Evolutionary conservation across 2,329 filamentous ascomycete genomes (phyloP).

Genomic region (Claviceps humidiphila): DNA sequence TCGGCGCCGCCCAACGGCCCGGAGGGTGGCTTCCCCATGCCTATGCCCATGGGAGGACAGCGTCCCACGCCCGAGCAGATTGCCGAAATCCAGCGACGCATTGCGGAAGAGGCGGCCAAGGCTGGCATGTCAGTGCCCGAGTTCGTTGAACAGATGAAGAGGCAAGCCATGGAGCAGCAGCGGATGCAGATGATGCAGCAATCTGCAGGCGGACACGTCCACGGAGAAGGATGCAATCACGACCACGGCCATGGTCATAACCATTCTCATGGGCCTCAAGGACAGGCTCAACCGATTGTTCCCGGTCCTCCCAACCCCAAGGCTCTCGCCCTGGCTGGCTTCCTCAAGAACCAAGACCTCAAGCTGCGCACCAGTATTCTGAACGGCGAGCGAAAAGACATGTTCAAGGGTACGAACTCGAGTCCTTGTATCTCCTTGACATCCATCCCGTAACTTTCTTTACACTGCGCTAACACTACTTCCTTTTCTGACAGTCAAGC

Average conservation of each 20-base stretch:
- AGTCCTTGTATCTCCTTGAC: background rate
- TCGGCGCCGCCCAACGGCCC: constrained; percentile 13
- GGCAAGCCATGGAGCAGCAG: constrained; percentile 38
- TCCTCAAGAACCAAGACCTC: constrained; percentile 68
- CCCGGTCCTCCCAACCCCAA: constrained; percentile 78
- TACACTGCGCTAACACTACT: background rate
- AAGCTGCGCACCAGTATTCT: constrained; percentile 87
- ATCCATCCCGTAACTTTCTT: background rate
- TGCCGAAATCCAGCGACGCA: constrained; percentile 65
- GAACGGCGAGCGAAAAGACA: constrained; percentile 92
- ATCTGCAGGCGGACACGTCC: constrained; percentile 7
- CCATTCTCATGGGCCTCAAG: constrained; percentile 18
- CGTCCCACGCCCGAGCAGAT: constrained; percentile 74
- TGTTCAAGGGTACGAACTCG: constrained; percentile 67
- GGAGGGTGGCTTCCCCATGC: constrained; percentile 16
- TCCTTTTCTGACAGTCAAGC: constrained; percentile 61
- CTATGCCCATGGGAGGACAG: constrained; percentile 17
- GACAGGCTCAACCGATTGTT: constrained; percentile 52
- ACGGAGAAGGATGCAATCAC: constrained; percentile 13
- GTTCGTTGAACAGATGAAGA: constrained; percentile 60
- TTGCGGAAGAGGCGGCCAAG: constrained; percentile 71
- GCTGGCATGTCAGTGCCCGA: constrained; percentile 74
- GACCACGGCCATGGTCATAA: constrained; percentile 15
- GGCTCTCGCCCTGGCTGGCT: constrained; percentile 79
- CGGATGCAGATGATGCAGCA: constrained; percentile 31